Evolutionary conservation across 2,329 filamentous ascomycete species (phyloP), one percentile per base, ranked within the genome.

Genomic region (Fusarium longipes): DNA sequence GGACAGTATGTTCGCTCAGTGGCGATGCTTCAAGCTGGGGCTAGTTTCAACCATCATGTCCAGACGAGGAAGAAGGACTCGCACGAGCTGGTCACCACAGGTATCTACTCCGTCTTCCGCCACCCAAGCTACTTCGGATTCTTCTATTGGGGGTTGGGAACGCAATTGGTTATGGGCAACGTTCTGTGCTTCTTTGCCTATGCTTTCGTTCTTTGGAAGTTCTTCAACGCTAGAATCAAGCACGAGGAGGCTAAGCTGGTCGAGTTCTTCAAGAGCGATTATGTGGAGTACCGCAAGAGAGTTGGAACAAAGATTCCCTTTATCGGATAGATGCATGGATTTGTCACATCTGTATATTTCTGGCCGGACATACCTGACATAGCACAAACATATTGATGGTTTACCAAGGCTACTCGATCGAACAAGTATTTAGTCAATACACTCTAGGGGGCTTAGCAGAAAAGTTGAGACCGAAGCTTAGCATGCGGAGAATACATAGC

Each of bases 111-210:
- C 9, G 77, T 86, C 42, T 81, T 96, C 51, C 84, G 96, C 24
- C 96, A 99, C 78, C 96, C 96, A 14, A 91, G 91, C 60, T 99
- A 99, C 80, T 97, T 98, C 81, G 96, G 95, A 5, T 99, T 97
- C 82, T 99, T 97, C 79, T 98, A 93, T 89, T 99, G 95, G 95
- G 93, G 92, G 0, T 75, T 98, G n/a, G 96, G 96, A 7, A 97
- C 94, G 14, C 96, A 99, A 82, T 75, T 98, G 40, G 88, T 97
- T 54, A 83, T 97, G 67, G 95, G 95, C 18, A 99, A 99, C 79
- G 80, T 86, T 10, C 68, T 97, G 3, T 97, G 93, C 76, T 88
- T 96, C 57, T 70, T 89, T 8, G 91, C 80, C 3, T 98, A 97
- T 81, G 80, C 87, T 0, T 77, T 85, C 9, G 91, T 96, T 17